Evolutionary conservation across 2,329 filamentous ascomycete genomes (phyloP).

Genomic region (Calonectria naviculata): DNA sequence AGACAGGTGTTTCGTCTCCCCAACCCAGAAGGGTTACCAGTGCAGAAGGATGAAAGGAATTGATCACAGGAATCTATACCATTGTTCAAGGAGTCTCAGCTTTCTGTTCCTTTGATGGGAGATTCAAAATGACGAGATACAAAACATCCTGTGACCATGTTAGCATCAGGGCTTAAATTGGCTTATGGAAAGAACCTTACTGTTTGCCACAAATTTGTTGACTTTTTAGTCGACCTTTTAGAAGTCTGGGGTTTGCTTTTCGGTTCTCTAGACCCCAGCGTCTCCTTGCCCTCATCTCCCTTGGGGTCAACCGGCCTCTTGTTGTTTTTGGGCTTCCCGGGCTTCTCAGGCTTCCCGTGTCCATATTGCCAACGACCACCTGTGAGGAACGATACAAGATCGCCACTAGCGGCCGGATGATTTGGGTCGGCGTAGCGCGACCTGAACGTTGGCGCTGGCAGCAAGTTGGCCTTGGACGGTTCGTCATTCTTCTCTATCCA

Average conservation of each 20-base stretch:
- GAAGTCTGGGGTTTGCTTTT: neutral
- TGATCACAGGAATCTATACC: too few relatives aligned
- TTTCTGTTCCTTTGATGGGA: neutral
- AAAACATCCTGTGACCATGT: slow-evolving; percentile 1
- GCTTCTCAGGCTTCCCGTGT: neutral
- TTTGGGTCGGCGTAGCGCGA: slow-evolving; percentile 21
- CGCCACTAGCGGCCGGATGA: slow-evolving; percentile 14
- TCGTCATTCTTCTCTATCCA: slow-evolving; percentile 9
- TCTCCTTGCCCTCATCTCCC: neutral
- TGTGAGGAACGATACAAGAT: slow-evolving; percentile 12
- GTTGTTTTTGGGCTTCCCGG: neutral
- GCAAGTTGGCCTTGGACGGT: neutral
- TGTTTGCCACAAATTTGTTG: neutral
- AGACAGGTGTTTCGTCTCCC: too few relatives aligned
- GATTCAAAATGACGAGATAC: slow-evolving; percentile 14
- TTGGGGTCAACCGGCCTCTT: neutral
- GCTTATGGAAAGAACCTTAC: neutral
- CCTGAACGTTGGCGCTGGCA: slow-evolving; percentile 9
- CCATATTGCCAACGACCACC: slow-evolving; percentile 13
- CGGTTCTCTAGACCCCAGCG: neutral
- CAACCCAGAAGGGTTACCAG: too few relatives aligned
- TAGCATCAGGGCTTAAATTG: neutral
- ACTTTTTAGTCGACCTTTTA: neutral
- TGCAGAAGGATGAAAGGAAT: too few relatives aligned
- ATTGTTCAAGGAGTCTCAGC: too few relatives aligned